Evolutionary conservation across 805 yeast genomes (phyloP), one percentile per base, ranked within the genome.

Genomic region (Lipomyces sp.): DNA sequence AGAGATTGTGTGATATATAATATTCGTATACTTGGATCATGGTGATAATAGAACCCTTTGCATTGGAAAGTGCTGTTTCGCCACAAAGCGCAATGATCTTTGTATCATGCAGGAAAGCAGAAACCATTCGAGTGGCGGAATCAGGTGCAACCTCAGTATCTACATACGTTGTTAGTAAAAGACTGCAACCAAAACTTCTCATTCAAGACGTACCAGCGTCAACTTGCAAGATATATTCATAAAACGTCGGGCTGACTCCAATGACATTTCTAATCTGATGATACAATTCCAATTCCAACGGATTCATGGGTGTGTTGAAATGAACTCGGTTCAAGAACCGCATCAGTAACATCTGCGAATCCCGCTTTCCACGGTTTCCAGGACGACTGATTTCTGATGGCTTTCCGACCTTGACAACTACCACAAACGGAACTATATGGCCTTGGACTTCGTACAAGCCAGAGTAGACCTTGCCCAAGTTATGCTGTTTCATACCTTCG

Each of bases 281-380:
- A 72, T 86, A 82, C 65, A 86, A 77, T 71, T 84, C 87, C 60
- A 81, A 81, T 71, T 86, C 89, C 67, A 86, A 77, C 11, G 85
- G 84, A 57, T 82, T 83, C 89, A 86, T 86, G 69, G 88, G 84
- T 69, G 84, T 80, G 71, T 85, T 85, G 72, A 84, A 84, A 76
- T 85, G 86, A 30, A 86, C 87, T 64, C 85, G 81, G 75, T 86
- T 87, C 73, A 86, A 77, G 78, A 85, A 86, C 13, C 86, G 78
- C 89, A 86, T 86, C 72, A 86, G 77, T 53, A 86, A 77, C 77
- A 86, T 81, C 75, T 86, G 89, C 18, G 88, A 84, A 73, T 86
- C 89, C 74, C 89, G 85, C 76, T 86, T 86, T 75, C 89, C 89
- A 73, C 89, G 81, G 75, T 86, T 86, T 67, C 89, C 89, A 13